A percentile compares a stretch with the other conserved stretches of the same genome.
phyloP scores from a whole-genome alignment of 176 grass and related monocot genomes.

The Pontederia paniculata region DNA sequence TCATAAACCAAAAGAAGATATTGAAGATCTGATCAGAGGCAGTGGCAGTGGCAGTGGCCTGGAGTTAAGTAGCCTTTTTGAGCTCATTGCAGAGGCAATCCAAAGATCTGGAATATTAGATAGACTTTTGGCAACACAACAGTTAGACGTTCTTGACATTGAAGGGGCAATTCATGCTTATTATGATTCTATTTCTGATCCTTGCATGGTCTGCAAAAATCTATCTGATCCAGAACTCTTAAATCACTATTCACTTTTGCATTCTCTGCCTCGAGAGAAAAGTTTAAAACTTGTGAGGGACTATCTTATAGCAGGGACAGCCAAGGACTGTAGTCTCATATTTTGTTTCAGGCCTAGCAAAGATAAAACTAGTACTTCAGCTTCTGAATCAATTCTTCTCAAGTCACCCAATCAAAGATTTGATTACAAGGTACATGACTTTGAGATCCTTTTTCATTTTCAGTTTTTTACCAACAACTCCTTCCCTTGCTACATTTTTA shows the following conservation, averaged over 20 bases:
- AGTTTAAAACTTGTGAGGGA: constrained; percentile 61
- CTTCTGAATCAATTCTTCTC: constrained; percentile 56
- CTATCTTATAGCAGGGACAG: constrained; percentile 67
- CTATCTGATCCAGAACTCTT: constrained; percentile 41
- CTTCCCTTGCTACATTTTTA: no score
- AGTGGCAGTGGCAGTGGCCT: constrained; percentile 37
- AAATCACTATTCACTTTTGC: constrained; percentile 40
- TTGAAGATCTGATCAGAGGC: constrained; percentile 40
- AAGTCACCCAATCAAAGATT: constrained; percentile 47
- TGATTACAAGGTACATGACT: constrained; percentile 71
- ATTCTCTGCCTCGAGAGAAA: constrained; percentile 52
- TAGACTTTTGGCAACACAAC: constrained; percentile 60
- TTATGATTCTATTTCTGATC: constrained; percentile 56
- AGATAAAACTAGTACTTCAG: constrained; percentile 17
- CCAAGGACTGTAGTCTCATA: constrained; percentile 92
- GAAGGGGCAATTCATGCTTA: constrained; percentile 91
- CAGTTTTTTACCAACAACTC: neutral
- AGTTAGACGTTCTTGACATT: constrained; percentile 78
- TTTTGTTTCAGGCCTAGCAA: constrained; percentile 57
- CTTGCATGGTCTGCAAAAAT: constrained; percentile 54
- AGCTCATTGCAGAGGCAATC: constrained; percentile 60
- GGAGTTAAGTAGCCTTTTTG: constrained; percentile 43
- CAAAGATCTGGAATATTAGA: constrained; percentile 42
- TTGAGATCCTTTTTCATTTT: neutral
- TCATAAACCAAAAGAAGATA: constrained; percentile 27